phyloP scores from a whole-genome alignment of 1,284 basidiomycete genomes.

The Sanghuangporus baumii region DNA sequence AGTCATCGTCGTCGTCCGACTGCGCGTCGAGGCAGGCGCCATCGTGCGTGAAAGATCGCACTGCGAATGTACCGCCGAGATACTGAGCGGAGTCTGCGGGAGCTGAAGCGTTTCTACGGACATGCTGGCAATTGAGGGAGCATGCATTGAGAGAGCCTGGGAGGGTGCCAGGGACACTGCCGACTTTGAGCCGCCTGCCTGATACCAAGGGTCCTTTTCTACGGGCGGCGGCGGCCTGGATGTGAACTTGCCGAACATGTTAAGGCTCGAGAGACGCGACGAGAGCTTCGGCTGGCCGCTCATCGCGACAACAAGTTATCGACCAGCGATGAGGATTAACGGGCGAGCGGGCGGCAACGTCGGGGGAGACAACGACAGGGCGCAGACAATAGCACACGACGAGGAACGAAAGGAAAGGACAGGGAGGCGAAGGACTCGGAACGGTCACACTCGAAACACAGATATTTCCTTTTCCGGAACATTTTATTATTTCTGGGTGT shows the following conservation, averaged over 20 bases:
- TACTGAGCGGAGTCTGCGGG: constrained; percentile 7
- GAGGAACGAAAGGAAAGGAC: neutral
- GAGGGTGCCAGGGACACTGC: constrained; percentile 21
- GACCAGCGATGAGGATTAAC: constrained; percentile 13
- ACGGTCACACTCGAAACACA: too few relatives aligned
- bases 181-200: constrained; percentile 16
- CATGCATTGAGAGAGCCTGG: constrained; percentile 34
- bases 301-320: constrained; percentile 14
- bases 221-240: constrained; percentile 40
- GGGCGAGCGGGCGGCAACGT: neutral
- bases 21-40: constrained; percentile 11
- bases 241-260: constrained; percentile 45
- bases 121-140: constrained; percentile 28
- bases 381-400: neutral
- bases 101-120: constrained; percentile 15
- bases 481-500: neutral
- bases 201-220: constrained; percentile 58
- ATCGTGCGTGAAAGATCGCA: constrained; percentile 12
- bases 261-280: constrained; percentile 57
- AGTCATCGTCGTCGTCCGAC: constrained; percentile 1
- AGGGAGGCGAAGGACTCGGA: neutral
- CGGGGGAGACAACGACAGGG: constrained; percentile 1
- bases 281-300: constrained; percentile 25
- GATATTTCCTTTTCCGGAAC: neutral
- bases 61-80: constrained; percentile 6